A percentile compares a stretch with the other conserved stretches of the same genome.
phyloP scores from a whole-genome alignment of 2,329 filamentous ascomycete genomes.

The Fusarium austroafricanum region DNA sequence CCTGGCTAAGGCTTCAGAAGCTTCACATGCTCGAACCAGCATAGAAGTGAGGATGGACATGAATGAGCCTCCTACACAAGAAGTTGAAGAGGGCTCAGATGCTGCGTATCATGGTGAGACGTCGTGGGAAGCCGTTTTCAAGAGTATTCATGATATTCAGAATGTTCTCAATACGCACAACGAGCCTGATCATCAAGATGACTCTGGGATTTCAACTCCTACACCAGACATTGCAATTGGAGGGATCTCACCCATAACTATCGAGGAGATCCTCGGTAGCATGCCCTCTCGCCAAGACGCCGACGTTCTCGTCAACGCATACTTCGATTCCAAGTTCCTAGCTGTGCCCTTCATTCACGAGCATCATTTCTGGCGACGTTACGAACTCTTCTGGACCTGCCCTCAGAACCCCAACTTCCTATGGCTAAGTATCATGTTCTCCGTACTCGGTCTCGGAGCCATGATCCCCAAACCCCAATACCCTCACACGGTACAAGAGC shows the following conservation, averaged over 20 bases:
- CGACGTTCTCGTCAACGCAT: constrained; percentile 52
- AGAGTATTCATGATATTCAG: constrained; percentile 57
- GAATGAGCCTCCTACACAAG: neutral
- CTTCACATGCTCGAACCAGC: neutral
- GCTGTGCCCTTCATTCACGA: constrained; percentile 55
- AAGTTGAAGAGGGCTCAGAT: constrained; percentile 23
- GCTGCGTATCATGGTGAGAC: constrained; percentile 53
- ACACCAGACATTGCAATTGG: constrained; percentile 51
- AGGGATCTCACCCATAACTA: constrained; percentile 42
- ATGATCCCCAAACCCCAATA: constrained; percentile 51
- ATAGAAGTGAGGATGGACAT: neutral
- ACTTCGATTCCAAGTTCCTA: constrained; percentile 55
- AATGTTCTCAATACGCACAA: constrained; percentile 46
- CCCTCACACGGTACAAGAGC: constrained; percentile 40
- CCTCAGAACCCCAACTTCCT: constrained; percentile 56
- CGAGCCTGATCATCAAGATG: constrained; percentile 8
- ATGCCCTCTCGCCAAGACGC: constrained; percentile 53
- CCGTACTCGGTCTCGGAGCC: constrained; percentile 57
- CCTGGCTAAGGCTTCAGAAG: constrained; percentile 44
- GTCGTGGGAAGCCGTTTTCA: constrained; percentile 56
- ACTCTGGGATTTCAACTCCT: constrained; percentile 21
- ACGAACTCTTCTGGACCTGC: constrained; percentile 60
- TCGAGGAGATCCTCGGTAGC: constrained; percentile 48
- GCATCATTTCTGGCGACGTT: constrained; percentile 60
- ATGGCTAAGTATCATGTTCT: constrained; percentile 64